Base-by-base conservation (phyloP, 805 yeast species). In the Diddensiella transvaalensis region DNA sequence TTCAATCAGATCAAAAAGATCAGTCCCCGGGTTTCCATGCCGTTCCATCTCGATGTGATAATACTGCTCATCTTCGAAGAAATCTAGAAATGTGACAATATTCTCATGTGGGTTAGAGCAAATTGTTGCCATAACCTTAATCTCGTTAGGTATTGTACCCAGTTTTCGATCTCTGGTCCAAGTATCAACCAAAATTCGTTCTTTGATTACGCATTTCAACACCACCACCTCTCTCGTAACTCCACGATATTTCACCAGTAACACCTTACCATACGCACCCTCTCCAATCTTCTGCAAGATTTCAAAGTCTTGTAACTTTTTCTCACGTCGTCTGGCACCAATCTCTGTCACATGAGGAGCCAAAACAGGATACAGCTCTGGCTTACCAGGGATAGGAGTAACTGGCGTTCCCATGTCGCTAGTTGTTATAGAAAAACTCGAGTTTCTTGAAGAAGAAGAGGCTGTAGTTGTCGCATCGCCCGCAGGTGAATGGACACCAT, bases 61-160 rank as follows among this genome's bases (percentile, higher is more conserved):
- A 65, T 85, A 88, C 24, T 82, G 81, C 38, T 81, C 85, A 67
- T 93, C 98, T 64, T 93, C 99, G 60, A 91, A 93, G 61, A 86
- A 93, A 66, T 93, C 98, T 43, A 90, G 73, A 48, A 93, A 76
- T 53, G 85, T 74, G 77, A 89, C 80, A 40, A 90, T 86, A 65
- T 88, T 89, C 3, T 91, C 93, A 65, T 91, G 97, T 0, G 93
- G 95, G 40, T 72, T 69, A 2, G 61, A 39, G 24, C 53, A 62
- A 50, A 91, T 69, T n/a, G 82, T 81, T 24, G 91, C 83, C 87
- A 93, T 83, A 40, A 93, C 82, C 64, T 89, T 95, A 55, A 93
- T 93, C 65, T 93, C 99, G n/a, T 91, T 82, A 2, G 98, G 98
- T 32, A 93, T 85, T 0, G 96, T 90, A 3, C 99, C 99, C 37